phyloP scores from a whole-genome alignment of 2,329 filamentous ascomycete species.

The Verticillium nubilum region DNA sequence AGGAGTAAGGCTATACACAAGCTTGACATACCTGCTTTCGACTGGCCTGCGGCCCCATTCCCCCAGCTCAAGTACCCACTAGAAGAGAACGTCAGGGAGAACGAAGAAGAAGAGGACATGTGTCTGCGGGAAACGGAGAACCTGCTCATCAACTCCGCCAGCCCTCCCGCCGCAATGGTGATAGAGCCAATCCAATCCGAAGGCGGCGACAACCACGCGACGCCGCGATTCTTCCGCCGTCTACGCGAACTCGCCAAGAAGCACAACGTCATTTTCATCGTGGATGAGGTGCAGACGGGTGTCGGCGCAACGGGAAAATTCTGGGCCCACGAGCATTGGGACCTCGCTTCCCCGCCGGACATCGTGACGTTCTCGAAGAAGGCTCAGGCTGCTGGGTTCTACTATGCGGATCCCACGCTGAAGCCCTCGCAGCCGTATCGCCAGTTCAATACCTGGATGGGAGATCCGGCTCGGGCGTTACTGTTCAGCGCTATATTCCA shows the following conservation, averaged over 20 bases:
- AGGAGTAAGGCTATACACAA: conserved; percentile 94
- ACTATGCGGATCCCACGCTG: conserved; percentile 74
- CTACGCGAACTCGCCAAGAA: conserved; percentile 74
- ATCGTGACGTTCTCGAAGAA: conserved; percentile 97
- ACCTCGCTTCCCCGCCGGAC: conserved; percentile 72
- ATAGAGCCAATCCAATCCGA: conserved; percentile 92
- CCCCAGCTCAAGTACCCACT: conserved; percentile 82
- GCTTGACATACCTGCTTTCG: conserved; percentile 88
- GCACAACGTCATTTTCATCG: conserved; percentile 77
- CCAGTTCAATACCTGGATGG: conserved; percentile 98
- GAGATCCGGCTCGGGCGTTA: conserved; percentile 78
- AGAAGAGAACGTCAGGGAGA: conserved; percentile 72
- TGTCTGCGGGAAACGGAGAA: conserved; percentile 80
- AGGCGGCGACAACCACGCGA: conserved; percentile 91
- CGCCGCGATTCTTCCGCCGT: conserved; percentile 78
- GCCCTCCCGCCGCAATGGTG: conserved; percentile 75
- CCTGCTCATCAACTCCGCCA: conserved; percentile 75
- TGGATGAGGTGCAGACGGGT: conserved; percentile 91
- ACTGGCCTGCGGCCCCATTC: conserved; percentile 91
- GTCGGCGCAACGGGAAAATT: conserved; percentile 90
- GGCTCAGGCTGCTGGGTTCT: conserved; percentile 90
- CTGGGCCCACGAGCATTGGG: conserved; percentile 97
- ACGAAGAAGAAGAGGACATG: conserved; percentile 73
- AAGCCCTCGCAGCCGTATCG: conserved; percentile 90
- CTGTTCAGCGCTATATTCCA: conserved; percentile 82